Conservation (phyloP, 495 filamentous ascomycete genomes). For the Copromyces sp. region DNA sequence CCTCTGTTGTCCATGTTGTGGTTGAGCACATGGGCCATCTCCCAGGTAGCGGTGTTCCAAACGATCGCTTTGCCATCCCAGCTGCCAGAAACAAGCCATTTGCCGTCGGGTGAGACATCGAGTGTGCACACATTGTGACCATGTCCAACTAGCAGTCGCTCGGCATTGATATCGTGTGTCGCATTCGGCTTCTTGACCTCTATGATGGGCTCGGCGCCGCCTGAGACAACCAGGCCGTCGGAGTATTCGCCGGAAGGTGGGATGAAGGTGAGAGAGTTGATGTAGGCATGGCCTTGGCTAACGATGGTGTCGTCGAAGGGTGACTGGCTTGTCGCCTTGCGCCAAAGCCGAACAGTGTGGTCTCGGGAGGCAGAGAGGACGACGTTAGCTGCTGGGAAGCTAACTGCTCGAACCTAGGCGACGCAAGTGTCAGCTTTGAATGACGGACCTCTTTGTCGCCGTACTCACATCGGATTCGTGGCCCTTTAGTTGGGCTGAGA, state of each 20-base stretch:
- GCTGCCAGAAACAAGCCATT: slow-evolving; percentile 77
- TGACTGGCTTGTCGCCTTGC: slow-evolving; percentile 44
- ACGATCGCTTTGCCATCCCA: slow-evolving; percentile 84
- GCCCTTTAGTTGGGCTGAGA: slow-evolving; percentile 69
- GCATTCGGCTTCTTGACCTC: slow-evolving; percentile 66
- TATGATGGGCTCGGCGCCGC: slow-evolving; percentile 84
- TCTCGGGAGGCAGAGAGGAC: slow-evolving; percentile 84
- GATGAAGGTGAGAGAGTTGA: slow-evolving; percentile 74
- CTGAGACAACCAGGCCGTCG: slow-evolving; percentile 76
- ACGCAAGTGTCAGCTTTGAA: slow-evolving; percentile 8
- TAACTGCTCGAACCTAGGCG: slow-evolving; percentile 74
- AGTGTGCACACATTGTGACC: slow-evolving; percentile 76
- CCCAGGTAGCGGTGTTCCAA: slow-evolving; percentile 71
- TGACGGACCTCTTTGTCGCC: not conserved
- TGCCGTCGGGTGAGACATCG: slow-evolving; percentile 60
- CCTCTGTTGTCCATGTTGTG: slow-evolving; percentile 64
- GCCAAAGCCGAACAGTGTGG: slow-evolving; percentile 84
- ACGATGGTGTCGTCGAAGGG: slow-evolving; percentile 71
- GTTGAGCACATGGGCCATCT: slow-evolving; percentile 44
- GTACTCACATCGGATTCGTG: slow-evolving; percentile 73
- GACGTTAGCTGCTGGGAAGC: slow-evolving; percentile 62
- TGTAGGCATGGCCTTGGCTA: slow-evolving; percentile 66
- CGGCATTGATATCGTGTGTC: slow-evolving; percentile 58
- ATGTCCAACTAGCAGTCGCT: slow-evolving; percentile 80
- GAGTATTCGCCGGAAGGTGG: slow-evolving; percentile 59